Base-by-base conservation (phyloP, 1,139 yeast species). In the Pichiaceae sp. region DNA sequence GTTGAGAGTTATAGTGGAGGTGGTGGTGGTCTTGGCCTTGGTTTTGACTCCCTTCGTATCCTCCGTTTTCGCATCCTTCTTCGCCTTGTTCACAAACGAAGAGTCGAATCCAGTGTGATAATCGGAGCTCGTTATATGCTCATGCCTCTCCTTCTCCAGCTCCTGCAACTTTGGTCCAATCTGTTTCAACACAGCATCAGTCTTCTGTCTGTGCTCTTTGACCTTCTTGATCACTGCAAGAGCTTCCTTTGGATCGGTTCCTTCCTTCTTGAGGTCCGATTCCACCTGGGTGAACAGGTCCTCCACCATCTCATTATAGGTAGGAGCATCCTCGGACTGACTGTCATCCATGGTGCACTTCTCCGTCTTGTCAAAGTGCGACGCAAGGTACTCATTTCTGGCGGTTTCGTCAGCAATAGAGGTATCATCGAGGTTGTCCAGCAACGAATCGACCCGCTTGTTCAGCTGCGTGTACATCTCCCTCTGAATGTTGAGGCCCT, bases 61-160 rank as follows among this genome's bases (percentile, higher is more conserved):
- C 6, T 9, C 14, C 15, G n/a, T 25, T 8, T 7, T 7, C 7
- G 17, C 26, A 3, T 34, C 33, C 15, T 43, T 38, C n/a, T 54
- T 56, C 28, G 63, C 64, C 49, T 75, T 79, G 57, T 85, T 86
- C 56, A 87, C 58, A 49, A 85, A 74, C 0, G 95, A 82, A 21
- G 85, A 72, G 54, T 89, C 95, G 65, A 86, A 91, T 0, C 96
- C 98, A n/a, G 94, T 86, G 48, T 78, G 94, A 29, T 87, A 71
- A 57, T 91, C 98, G 17, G 87, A 97, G 40, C 94, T 80, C 4
- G 94, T 78, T 45, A 91, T 89, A 53, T 85, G 81, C 41, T 66
- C 57, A 9, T 78, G 68, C 50, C 85, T 82, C 53, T 89, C 95
- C 47, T 76, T 70, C 47, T 75, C 70, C 40, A 91, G 66, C 28